Evolutionary conservation across 805 yeast species (phyloP).

Genomic region (Starmerella etchellsii): DNA sequence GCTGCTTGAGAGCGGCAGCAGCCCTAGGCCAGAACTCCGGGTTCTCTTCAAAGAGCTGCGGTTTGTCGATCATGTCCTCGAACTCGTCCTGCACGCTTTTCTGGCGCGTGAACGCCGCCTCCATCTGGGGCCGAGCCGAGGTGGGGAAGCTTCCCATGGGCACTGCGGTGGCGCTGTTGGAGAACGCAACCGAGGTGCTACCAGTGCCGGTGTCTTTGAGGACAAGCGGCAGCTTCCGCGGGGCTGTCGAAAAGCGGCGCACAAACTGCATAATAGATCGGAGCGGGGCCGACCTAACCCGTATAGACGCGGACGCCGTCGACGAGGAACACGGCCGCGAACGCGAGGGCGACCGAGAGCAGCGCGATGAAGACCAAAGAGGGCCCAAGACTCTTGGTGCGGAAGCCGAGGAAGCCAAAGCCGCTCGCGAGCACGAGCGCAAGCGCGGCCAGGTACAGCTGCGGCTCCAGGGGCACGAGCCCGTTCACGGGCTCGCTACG

Average conservation of each 20-base stretch:
- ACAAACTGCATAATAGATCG: neutral
- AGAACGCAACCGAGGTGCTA: slow-evolving; percentile 16
- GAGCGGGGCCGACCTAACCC: too few relatives aligned
- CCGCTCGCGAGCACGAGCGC: slow-evolving; percentile 11
- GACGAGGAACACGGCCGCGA: slow-evolving; percentile 32
- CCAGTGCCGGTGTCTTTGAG: slow-evolving; percentile 4
- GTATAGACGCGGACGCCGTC: slow-evolving; percentile 38
- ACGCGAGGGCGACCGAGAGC: slow-evolving; percentile 28
- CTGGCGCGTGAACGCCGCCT: slow-evolving; percentile 16
- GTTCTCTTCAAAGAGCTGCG: slow-evolving; percentile 17
- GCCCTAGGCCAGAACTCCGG: slow-evolving; percentile 20
- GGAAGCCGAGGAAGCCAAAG: neutral
- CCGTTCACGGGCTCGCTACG: slow-evolving; percentile 18
- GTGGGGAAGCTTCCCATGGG: slow-evolving; percentile 22
- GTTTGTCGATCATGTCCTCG: slow-evolving; percentile 13
- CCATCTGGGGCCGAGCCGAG: slow-evolving; percentile 6
- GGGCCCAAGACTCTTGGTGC: neutral
- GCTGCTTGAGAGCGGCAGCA: slow-evolving; percentile 16
- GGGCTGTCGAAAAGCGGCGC: neutral
- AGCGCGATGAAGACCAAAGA: slow-evolving; percentile 8
- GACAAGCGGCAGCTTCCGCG: slow-evolving; percentile 3
- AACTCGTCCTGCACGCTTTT: slow-evolving; percentile 18
- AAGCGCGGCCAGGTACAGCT: slow-evolving; percentile 18
- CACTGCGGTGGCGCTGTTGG: slow-evolving; percentile 17
- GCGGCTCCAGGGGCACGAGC: slow-evolving; percentile 20